Evolutionary conservation across 164 flowering plant species (phyloP), one percentile per base, ranked within the genome.

Genomic region (Platanus orientalis): DNA sequence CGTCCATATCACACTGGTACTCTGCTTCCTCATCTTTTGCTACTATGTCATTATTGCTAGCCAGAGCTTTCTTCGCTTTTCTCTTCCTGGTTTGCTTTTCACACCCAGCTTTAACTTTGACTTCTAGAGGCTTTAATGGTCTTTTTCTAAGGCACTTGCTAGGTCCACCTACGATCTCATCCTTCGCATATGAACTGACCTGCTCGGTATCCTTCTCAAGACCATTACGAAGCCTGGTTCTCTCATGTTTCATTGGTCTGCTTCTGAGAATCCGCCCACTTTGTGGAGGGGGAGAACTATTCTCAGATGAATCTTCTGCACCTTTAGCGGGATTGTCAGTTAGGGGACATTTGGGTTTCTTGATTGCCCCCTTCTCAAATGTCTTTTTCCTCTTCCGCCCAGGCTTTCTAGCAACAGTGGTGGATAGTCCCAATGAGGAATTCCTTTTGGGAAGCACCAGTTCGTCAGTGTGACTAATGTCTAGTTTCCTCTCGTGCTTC

Each of bases 91-190:
- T 21, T 65, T 66, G 82, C 66, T 75, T 79, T 68, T 83, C 82
- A 12, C 54, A 68, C 3, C 36, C 62, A 16, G 67, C 62, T 72
- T 80, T 79, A n/a, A 63, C 47, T 17, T 44, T 44, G 25, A 59
- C 20, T 14, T 52, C 69, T 29, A 11, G 20, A 40, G 75, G 76
- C 62, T 79, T 88, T 34, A 73, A 50, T 19, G 75, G 67, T 65
- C 96, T 79, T 67, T 71, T 80, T 68, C 97, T 76, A 21, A 87
- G 84, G n/a, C 94, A 85, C n/a, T 89, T 82, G 81, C 92, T 81
- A 17, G 90, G 96, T 53, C 92, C 92, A 57, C 86, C 92, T 58
- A 78, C 88, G 20, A 32, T 7, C 64, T 79, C 84, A 19, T 77
- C 83, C 57, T 82, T 80, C 47, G 19, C 63, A 54, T 36, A 55